phyloP scores from a whole-genome alignment of 441 rosid genomes.

The Sinapis alba region DNA sequence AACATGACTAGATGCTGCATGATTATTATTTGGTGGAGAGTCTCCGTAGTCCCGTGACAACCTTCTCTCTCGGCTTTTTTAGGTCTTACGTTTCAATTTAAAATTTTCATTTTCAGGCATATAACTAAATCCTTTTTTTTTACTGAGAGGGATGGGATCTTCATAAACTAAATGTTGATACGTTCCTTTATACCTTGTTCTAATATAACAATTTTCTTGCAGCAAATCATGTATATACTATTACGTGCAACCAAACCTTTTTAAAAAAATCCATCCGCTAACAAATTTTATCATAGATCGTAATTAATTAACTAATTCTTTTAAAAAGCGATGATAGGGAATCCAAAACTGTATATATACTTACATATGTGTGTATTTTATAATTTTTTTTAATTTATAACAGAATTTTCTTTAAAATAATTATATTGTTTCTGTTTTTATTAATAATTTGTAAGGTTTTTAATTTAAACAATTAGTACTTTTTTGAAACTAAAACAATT shows the following conservation, averaged over 20 bases:
- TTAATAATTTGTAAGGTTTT: neutral
- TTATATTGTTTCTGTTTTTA: neutral
- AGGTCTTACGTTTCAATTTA: constrained; percentile 27
- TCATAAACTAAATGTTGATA: neutral
- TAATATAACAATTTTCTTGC: neutral
- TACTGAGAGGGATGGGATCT: too few species aligned
- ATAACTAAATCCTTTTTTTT: neutral
- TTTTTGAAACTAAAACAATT: too few species aligned
- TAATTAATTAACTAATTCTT: neutral
- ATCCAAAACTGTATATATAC: neutral
- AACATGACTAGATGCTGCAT: constrained; percentile 31
- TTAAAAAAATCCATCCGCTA: neutral
- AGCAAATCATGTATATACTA: neutral
- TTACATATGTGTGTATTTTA: neutral
- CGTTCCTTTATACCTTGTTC: neutral
- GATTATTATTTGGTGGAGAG: constrained; percentile 25
- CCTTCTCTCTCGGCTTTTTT: constrained; percentile 30
- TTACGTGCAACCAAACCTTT: neutral
- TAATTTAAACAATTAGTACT: neutral
- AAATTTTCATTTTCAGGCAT: neutral
- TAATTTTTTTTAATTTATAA: neutral
- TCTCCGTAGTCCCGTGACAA: constrained; percentile 29
- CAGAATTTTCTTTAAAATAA: neutral
- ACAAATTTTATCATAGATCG: neutral
- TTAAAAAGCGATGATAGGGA: neutral